phyloP scores from a whole-genome alignment of 2,329 filamentous ascomycete species.

The Epicoccum sorghinum region DNA sequence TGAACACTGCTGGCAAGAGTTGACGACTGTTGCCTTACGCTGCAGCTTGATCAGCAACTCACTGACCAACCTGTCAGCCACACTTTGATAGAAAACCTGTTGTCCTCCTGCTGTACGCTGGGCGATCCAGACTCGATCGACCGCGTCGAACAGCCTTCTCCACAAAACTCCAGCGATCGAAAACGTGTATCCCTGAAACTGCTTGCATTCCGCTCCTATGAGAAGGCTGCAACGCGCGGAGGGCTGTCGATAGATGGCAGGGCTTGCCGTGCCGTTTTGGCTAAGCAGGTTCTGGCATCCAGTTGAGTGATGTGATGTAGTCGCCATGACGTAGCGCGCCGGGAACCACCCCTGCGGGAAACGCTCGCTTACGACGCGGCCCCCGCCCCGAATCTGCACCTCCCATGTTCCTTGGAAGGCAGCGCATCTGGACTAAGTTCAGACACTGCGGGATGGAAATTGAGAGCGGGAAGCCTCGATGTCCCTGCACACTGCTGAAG shows the following conservation, averaged over 20 bases:
- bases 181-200: slow-evolving; percentile 20
- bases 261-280: slow-evolving; percentile 22
- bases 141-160: slow-evolving; percentile 25
- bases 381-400: slow-evolving; percentile 13
- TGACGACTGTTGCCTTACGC: background rate
- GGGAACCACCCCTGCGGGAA: slow-evolving; percentile 17
- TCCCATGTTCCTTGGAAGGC: slow-evolving; percentile 13
- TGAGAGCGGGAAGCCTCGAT: slow-evolving; percentile 12
- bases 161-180: slow-evolving; percentile 19
- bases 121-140: slow-evolving; percentile 39
- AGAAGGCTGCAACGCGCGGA: slow-evolving; percentile 16
- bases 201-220: slow-evolving; percentile 26
- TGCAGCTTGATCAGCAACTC: background rate
- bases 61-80: slow-evolving; percentile 7
- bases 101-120: slow-evolving; percentile 5
- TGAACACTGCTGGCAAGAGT: background rate
- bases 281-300: slow-evolving; percentile 30
- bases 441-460: slow-evolving; percentile 8
- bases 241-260: slow-evolving; percentile 14
- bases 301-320: slow-evolving; percentile 8
- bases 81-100: slow-evolving; percentile 10
- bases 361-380: slow-evolving; percentile 22
- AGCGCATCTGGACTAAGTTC: slow-evolving; percentile 10
- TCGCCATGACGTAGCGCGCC: slow-evolving; percentile 25
- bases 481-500: slow-evolving; percentile 12